Percentiles rank a stretch among this genome's conserved stretches.
These are phyloP conservation scores for Trichoderma atroviride DNA, from an alignment of 2,329 filamentous ascomycete genomes.

Conservation along the genomic window DNA sequence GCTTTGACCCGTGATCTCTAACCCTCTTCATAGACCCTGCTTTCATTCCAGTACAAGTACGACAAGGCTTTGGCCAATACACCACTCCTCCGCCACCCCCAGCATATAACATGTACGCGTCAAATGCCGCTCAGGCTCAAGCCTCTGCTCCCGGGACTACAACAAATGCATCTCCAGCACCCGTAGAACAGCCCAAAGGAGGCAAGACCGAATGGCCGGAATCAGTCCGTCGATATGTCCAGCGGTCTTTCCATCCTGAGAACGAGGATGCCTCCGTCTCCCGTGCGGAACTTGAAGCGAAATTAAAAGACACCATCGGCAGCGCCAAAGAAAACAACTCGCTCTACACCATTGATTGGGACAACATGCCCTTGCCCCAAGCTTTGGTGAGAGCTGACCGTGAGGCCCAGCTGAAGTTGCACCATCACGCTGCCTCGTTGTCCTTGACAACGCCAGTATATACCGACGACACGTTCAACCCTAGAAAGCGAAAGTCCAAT, in stretches of 20 bases:
- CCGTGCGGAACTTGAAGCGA: conserved; percentile 75
- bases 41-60: conserved; percentile 64
- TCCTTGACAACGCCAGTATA: conserved; percentile 29
- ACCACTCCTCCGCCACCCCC: conserved; percentile 37
- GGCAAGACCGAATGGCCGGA: conserved; percentile 77
- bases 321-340: conserved; percentile 73
- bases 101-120: conserved; percentile 39
- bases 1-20: conserved; percentile 28
- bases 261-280: conserved; percentile 66
- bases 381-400: conserved; percentile 76
- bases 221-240: conserved; percentile 85
- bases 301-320: conserved; percentile 84
- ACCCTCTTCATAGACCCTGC: conserved; percentile 50
- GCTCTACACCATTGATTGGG: conserved; percentile 80
- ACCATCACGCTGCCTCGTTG: conserved; percentile 34
- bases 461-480: conserved; percentile 41
- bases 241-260: conserved; percentile 79
- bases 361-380: conserved; percentile 80
- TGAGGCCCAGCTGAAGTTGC: conserved; percentile 49
- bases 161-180: conserved; percentile 37
- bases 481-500: conserved; percentile 82
- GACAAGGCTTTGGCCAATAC: conserved; percentile 59
- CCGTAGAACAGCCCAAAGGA: conserved; percentile 43
- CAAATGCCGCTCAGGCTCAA: conserved; percentile 35
- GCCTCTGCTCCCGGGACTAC: conserved; percentile 35